A percentile compares a stretch with the other conserved stretches of the same genome.
Conservation (phyloP, 805 yeast genomes). For the Schwanniomyces yamadae region DNA sequence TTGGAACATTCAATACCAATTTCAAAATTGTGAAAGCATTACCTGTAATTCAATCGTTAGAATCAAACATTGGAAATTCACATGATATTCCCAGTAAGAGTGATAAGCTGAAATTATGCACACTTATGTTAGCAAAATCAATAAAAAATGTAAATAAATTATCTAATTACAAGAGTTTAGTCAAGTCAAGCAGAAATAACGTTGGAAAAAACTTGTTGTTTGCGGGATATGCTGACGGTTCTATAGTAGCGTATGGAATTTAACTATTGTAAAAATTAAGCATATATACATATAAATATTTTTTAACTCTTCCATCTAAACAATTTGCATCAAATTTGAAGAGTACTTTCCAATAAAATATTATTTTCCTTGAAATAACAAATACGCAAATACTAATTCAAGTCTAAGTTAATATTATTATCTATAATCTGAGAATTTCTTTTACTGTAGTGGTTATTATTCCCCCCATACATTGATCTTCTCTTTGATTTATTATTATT, state of each 20-base stretch:
- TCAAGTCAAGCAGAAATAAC: constrained; percentile 12
- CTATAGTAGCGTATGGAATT: constrained; percentile 23
- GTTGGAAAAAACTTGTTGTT: constrained; percentile 31
- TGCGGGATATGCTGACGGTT: constrained; percentile 57
- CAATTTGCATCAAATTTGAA: too few relatives aligned
- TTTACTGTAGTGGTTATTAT: constrained; percentile 13
- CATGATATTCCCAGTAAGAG: constrained; percentile 2
- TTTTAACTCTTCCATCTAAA: too few relatives aligned
- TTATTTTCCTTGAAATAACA: constrained; percentile 2
- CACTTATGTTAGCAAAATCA: constrained; percentile 1
- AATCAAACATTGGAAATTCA: constrained; percentile 6
- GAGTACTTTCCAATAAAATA: too few relatives aligned
- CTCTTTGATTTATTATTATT: constrained; percentile 20
- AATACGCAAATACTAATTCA: neutral
- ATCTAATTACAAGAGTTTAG: constrained; percentile 10
- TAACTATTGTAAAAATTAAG: neutral
- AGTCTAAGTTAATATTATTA: constrained; percentile 4
- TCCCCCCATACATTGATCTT: constrained; percentile 31
- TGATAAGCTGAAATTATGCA: constrained; percentile 3
- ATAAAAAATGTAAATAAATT: neutral
- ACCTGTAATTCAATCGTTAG: constrained; percentile 10
- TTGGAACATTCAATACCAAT: constrained; percentile 5
- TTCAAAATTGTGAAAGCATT: constrained; percentile 12
- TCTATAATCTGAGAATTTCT: constrained; percentile 5
- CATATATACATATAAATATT: neutral